Percentiles rank a stretch among this genome's conserved stretches.
Evolutionary conservation across 2,329 filamentous ascomycete species (phyloP).

Genomic region (Xylariaceae sp.): DNA sequence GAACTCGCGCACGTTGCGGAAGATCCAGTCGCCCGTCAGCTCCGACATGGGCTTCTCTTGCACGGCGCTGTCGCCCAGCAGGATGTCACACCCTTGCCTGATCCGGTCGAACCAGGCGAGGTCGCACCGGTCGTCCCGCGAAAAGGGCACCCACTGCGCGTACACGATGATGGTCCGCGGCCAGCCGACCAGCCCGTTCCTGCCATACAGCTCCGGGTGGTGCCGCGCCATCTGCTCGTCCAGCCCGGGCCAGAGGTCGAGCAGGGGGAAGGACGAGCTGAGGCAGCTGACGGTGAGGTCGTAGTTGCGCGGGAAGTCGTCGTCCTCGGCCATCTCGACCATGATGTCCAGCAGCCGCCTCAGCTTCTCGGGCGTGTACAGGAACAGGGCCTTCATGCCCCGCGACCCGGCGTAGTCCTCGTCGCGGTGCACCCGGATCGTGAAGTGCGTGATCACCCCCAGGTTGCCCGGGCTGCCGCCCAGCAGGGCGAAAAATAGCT

Average conservation of each 20-base stretch:
- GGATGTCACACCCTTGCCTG: constrained; percentile 35
- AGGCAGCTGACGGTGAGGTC: constrained; percentile 44
- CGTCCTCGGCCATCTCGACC: constrained; percentile 40
- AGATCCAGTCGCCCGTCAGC: constrained; percentile 42
- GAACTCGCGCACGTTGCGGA: constrained; percentile 41
- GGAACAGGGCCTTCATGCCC: constrained; percentile 38
- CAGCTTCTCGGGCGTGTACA: constrained; percentile 36
- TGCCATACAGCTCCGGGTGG: constrained; percentile 34
- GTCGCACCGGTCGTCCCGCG: constrained; percentile 32
- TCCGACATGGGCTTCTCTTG: constrained; percentile 39
- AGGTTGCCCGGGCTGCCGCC: constrained; percentile 55
- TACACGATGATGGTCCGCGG: constrained; percentile 40
- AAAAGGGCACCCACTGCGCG: constrained; percentile 43
- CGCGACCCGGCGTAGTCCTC: constrained; percentile 35
- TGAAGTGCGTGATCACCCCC: constrained; percentile 51
- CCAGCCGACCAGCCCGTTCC: constrained; percentile 33
- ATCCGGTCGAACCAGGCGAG: constrained; percentile 28
- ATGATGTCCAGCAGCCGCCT: constrained; percentile 35
- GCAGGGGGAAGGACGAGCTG: constrained; percentile 35
- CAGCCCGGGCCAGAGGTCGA: constrained; percentile 32
- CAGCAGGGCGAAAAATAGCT: constrained; percentile 54
- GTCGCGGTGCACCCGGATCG: constrained; percentile 38
- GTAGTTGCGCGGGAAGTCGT: constrained; percentile 39
- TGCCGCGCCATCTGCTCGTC: constrained; percentile 32
- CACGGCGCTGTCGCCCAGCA: constrained; percentile 31